Evolutionary conservation across 306 rosid genomes (phyloP).

Genomic region (Malus asiatica): DNA sequence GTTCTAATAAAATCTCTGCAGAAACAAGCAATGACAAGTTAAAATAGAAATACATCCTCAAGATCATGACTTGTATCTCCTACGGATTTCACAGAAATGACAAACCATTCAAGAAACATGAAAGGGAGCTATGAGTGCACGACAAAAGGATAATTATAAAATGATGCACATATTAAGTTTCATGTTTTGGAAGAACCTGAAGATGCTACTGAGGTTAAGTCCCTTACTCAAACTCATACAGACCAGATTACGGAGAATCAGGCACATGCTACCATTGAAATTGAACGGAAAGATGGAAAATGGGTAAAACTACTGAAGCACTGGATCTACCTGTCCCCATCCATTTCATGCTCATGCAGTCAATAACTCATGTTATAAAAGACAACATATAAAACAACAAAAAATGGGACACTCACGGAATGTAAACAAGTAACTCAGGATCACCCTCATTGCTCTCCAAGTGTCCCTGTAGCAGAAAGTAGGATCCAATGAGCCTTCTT

Average conservation of each 20-base stretch:
- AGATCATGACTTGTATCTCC: neutral
- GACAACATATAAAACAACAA: neutral
- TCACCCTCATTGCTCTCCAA: slow-evolving; percentile 97
- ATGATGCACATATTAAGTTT: neutral
- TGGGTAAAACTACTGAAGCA: neutral
- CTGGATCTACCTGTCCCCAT: neutral
- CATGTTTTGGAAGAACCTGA: neutral
- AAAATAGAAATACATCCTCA: neutral
- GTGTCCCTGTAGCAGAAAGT: slow-evolving; percentile 47
- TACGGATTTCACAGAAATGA: neutral
- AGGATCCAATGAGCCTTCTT: slow-evolving; percentile 1
- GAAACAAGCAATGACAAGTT: neutral
- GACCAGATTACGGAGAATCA: neutral
- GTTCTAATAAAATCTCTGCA: neutral
- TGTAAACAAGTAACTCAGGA: slow-evolving; percentile 87
- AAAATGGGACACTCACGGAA: slow-evolving; percentile 51
- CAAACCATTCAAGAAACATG: neutral
- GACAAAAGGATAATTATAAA: neutral
- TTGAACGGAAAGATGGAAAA: neutral
- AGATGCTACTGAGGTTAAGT: neutral
- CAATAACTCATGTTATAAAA: neutral
- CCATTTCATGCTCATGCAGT: neutral
- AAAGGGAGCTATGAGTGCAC: neutral
- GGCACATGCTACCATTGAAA: neutral
- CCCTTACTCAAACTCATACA: neutral